Evolutionary conservation across 2,329 filamentous ascomycete species (phyloP).

Genomic region (Sporothrix protearum): DNA sequence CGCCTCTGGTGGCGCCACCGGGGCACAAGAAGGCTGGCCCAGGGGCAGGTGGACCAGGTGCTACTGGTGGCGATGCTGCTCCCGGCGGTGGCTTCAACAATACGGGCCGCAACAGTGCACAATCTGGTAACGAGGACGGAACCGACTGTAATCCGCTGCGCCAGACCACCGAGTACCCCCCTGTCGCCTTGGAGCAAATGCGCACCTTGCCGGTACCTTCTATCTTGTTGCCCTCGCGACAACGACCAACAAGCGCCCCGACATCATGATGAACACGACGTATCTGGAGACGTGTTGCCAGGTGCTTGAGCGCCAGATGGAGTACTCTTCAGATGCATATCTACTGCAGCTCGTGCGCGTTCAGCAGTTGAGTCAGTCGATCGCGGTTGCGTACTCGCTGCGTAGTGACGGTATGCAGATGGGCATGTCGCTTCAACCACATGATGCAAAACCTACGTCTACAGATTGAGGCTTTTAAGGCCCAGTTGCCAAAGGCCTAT

Average conservation of each 20-base stretch:
- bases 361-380: constrained; percentile 48
- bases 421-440: constrained; percentile 39
- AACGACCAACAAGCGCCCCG: constrained; percentile 43
- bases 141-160: not conserved
- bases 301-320: constrained; percentile 42
- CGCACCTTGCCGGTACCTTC: constrained; percentile 50
- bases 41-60: not conserved
- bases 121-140: not conserved
- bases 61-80: not conserved
- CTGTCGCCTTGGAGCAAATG: constrained; percentile 38
- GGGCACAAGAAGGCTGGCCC: not conserved
- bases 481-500: constrained; percentile 19
- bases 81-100: not conserved
- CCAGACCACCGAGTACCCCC: constrained; percentile 6
- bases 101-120: not conserved
- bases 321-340: constrained; percentile 44
- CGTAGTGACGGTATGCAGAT: constrained; percentile 34
- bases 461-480: constrained; percentile 38
- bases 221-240: constrained; percentile 47
- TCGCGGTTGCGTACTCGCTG: constrained; percentile 41
- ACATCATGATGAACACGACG: constrained; percentile 47
- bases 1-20: not conserved
- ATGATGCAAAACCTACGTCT: constrained; percentile 45
- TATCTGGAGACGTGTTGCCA: constrained; percentile 45
- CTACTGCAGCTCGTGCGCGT: constrained; percentile 46